Evolutionary conservation across 2,329 filamentous ascomycete genomes (phyloP), one percentile per base, ranked within the genome.

Genomic region (Aspergillus sp.): DNA sequence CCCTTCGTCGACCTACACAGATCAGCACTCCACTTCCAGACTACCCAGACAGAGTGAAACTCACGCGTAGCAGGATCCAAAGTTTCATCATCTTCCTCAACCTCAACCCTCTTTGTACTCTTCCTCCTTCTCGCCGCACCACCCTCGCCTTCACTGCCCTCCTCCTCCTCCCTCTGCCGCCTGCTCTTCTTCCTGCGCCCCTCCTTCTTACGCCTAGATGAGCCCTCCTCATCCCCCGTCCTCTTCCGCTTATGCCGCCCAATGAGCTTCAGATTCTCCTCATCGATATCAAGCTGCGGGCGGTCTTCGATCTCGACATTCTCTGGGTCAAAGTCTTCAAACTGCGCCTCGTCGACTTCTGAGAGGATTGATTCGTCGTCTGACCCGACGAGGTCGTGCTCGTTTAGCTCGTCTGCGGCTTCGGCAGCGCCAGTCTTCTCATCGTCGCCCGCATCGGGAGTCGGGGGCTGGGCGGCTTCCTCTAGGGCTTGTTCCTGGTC

Each of bases 61-160:
- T 74, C 78, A 87, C 91, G 86, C 80, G 97, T 92, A 77, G 95
- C 92, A 0, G 93, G 92, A 22, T 91, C 90, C 69, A 98, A 79
- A 64, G 89, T 84, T 71, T 92, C 91, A 64, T 96, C 92, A 67
- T 91, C 88, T 5, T 91, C 88, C 5, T 87, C 85, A 62, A 89
- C 86, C 3, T 83, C 83, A 22, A 80, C 77, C 67, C 82, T 83
- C 45, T 78, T 80, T 64, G 80, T 83, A 2, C 19, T 19, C 66
- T 84, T 83, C 68, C 78, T 83, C 66, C 74, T 77, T 73, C 82
- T 85, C 66, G 15, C 77, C 67, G 84, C 81, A 72, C 66, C 81
- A 72, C 66, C 67, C 13, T 70, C 77, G 61, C 84, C 80, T 61
- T 84, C 81, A 51, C 63, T 64, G 19, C 80, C 85, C 59, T 78